These are phyloP conservation scores for Paramecium octaurelia DNA, from an alignment of 73 alveolate species.

Conservation along the genomic window DNA sequence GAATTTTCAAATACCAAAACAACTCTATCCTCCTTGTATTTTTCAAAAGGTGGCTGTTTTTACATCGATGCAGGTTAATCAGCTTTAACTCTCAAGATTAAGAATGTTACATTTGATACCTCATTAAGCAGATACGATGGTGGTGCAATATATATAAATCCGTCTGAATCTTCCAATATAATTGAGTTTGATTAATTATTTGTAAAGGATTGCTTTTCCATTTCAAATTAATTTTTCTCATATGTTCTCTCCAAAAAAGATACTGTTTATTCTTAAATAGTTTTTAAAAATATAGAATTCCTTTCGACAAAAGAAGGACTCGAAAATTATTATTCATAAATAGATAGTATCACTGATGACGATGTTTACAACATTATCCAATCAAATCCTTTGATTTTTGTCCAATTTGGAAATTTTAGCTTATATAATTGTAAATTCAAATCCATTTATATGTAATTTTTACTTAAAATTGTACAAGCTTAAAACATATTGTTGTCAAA, in stretches of 20 bases:
- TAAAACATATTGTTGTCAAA: not conserved
- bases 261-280: not conserved
- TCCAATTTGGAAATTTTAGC: not conserved
- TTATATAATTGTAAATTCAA: not conserved
- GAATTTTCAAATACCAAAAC: not conserved
- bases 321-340: not conserved
- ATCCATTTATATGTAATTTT: not conserved
- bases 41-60: not conserved
- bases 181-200: not conserved
- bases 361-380: not conserved
- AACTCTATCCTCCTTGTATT: not conserved
- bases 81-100: not conserved
- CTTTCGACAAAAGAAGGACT: not conserved
- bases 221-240: not conserved
- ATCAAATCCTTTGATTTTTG: not conserved
- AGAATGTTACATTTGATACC: not conserved
- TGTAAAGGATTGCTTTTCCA: not conserved
- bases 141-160: not conserved
- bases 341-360: not conserved
- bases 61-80: not conserved
- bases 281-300: not conserved
- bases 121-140: not conserved
- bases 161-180: not conserved
- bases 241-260: not conserved
- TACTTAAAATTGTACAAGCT: not conserved